These are phyloP conservation scores for Kuraishia borneana DNA, from an alignment of 805 yeast genomes.

Conservation along the genomic window DNA sequence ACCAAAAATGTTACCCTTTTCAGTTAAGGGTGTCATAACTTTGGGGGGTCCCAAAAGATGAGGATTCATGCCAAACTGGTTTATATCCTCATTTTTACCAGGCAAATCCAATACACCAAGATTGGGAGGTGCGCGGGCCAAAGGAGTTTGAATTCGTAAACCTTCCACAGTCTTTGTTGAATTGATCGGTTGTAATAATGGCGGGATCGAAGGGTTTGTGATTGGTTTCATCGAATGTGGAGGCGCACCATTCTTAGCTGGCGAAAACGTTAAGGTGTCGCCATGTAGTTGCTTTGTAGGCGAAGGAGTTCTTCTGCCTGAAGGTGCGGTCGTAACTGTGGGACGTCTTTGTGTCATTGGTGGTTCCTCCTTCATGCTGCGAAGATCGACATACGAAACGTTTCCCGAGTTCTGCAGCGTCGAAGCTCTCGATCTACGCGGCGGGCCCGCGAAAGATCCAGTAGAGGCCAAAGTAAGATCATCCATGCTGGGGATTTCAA, in stretches of 20 bases:
- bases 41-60: slow-evolving; percentile 38
- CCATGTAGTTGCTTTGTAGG: slow-evolving; percentile 22
- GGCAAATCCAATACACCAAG: slow-evolving; percentile 3
- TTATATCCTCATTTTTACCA: slow-evolving; percentile 20
- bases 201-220: slow-evolving; percentile 24
- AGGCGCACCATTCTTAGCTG: slow-evolving; percentile 21
- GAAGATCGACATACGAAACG: slow-evolving; percentile 23
- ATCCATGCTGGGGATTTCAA: slow-evolving; percentile 64
- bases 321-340: slow-evolving; percentile 27
- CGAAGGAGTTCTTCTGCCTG: slow-evolving; percentile 32
- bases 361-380: slow-evolving; percentile 18
- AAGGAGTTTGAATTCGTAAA: background rate
- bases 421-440: slow-evolving; percentile 26
- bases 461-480: slow-evolving; percentile 15
- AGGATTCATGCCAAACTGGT: slow-evolving; percentile 60
- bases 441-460: background rate
- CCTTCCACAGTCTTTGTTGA: slow-evolving; percentile 8
- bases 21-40: slow-evolving; percentile 77
- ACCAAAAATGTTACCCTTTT: slow-evolving; percentile 20
- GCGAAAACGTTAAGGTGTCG: slow-evolving; percentile 11
- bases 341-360: slow-evolving; percentile 16
- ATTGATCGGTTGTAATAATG: slow-evolving; percentile 45
- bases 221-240: slow-evolving; percentile 38
- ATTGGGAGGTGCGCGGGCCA: background rate
- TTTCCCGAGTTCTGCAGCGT: slow-evolving; percentile 20